These are phyloP conservation scores for Lyophyllum decastes DNA, from an alignment of 768 basidiomycete species.

Conservation along the genomic window DNA sequence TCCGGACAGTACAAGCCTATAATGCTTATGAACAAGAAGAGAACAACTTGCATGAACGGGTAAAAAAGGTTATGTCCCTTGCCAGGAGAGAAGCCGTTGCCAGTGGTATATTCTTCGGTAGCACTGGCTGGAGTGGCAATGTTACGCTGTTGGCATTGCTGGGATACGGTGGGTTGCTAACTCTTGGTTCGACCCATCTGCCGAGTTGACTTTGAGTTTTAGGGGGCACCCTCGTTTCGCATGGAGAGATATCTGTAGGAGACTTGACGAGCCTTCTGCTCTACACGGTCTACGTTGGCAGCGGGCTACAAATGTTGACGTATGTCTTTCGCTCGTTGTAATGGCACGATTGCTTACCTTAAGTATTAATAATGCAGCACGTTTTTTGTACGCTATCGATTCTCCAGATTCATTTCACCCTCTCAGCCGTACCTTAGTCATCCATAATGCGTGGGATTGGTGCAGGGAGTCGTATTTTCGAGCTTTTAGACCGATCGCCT, in stretches of 20 bases:
- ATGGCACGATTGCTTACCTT: constrained; percentile 1
- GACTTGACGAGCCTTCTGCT: constrained; percentile 87
- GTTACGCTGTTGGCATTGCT: constrained; percentile 85
- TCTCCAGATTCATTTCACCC: constrained; percentile 36
- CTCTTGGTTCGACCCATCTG: not conserved
- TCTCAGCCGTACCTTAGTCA: constrained; percentile 45
- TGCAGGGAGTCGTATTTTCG: constrained; percentile 92
- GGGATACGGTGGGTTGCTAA: constrained; percentile 72
- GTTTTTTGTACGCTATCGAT: constrained; percentile 45
- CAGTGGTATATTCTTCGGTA: constrained; percentile 90
- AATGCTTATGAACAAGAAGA: constrained; percentile 83
- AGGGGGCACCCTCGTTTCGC: constrained; percentile 92
- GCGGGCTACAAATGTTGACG: constrained; percentile 79
- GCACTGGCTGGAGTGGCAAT: constrained; percentile 92
- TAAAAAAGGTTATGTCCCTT: constrained; percentile 67
- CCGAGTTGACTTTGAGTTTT: constrained; percentile 1
- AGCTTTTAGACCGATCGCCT: constrained; percentile 81
- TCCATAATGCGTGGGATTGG: constrained; percentile 98
- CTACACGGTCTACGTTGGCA: constrained; percentile 89
- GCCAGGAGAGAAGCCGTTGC: constrained; percentile 88
- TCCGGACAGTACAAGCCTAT: constrained; percentile 89
- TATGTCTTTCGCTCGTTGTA: constrained; percentile 33
- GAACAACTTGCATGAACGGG: constrained; percentile 68
- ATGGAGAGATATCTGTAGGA: constrained; percentile 87
- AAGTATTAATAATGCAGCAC: constrained; percentile 30